These are phyloP conservation scores for Silene latifolia DNA, from an alignment of 148 eudicot genomes.

Conservation along the genomic window DNA sequence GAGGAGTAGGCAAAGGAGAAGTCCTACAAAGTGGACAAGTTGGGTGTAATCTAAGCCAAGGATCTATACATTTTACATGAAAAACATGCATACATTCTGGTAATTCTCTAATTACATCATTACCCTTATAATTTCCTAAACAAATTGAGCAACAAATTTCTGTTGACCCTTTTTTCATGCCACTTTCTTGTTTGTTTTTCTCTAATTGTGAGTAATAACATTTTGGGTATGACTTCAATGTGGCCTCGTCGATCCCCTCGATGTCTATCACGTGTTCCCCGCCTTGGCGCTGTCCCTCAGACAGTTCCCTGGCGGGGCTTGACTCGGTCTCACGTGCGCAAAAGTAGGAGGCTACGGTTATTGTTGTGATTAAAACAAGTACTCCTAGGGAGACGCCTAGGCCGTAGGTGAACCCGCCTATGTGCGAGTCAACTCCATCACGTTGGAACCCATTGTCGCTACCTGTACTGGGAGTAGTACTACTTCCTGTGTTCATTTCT, in stretches of 20 bases:
- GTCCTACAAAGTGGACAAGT: constrained; percentile 88
- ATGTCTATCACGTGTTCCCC: constrained; percentile 13
- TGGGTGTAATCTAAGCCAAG: constrained; percentile 73
- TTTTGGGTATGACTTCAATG: constrained; percentile 66
- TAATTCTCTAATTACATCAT: constrained; percentile 54
- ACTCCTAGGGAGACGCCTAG: constrained; percentile 81
- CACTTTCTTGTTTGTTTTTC: neutral
- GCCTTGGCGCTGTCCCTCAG: neutral
- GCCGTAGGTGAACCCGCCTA: constrained; percentile 76
- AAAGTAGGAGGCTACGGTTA: constrained; percentile 76
- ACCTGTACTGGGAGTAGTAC: neutral
- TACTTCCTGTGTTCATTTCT: constrained; percentile 5
- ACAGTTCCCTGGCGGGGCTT: neutral
- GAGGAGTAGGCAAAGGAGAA: constrained; percentile 78
- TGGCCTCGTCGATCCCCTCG: constrained; percentile 63
- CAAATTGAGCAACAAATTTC: constrained; percentile 70
- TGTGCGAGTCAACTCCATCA: constrained; percentile 21
- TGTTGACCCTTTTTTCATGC: constrained; percentile 2
- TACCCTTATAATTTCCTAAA: constrained; percentile 61
- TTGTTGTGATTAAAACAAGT: constrained; percentile 72
- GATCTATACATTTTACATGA: constrained; percentile 81
- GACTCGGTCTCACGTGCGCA: constrained; percentile 50
- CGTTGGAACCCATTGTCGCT: constrained; percentile 32
- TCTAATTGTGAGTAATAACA: constrained; percentile 41
- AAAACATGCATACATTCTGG: constrained; percentile 79